Evolutionary conservation across 495 filamentous ascomycete species (phyloP).

Genomic region (Trichoderma asperelloides): DNA sequence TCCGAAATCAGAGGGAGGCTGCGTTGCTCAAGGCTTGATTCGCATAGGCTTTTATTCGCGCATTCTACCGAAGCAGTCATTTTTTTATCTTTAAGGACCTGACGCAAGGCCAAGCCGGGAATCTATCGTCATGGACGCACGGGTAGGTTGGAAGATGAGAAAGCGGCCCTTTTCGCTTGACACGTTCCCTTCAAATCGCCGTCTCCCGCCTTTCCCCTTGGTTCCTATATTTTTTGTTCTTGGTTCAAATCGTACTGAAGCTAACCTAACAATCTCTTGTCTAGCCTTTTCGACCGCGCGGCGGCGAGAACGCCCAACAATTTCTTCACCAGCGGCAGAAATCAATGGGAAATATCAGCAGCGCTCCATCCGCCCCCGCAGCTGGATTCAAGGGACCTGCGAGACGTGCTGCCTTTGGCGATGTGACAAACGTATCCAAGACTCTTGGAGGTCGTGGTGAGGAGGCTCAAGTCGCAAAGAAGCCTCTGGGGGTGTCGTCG

Average conservation of each 20-base stretch:
- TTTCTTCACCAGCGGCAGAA: conserved; percentile 72
- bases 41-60: not conserved
- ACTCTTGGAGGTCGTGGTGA: conserved; percentile 26
- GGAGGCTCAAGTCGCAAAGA: conserved; percentile 29
- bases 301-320: conserved; percentile 65
- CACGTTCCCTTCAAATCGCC: not conserved
- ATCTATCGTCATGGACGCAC: not conserved
- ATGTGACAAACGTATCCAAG: conserved; percentile 66
- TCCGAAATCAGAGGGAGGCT: not conserved
- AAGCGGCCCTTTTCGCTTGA: not conserved
- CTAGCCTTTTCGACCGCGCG: conserved; percentile 9
- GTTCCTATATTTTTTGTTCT: not conserved
- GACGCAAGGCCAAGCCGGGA: not conserved
- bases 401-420: conserved; percentile 70
- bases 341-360: conserved; percentile 60
- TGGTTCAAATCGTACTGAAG: not conserved
- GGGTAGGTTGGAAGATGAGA: not conserved
- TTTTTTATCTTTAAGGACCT: not conserved
- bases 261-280: not conserved
- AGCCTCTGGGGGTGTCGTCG: not conserved
- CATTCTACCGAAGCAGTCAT: not conserved
- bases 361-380: conserved; percentile 26
- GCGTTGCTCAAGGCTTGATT: not conserved
- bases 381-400: conserved; percentile 56
- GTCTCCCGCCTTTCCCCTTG: not conserved